Evolutionary conservation across 257 asterid genomes (phyloP).

Genomic region (Coffea eugenioides): DNA sequence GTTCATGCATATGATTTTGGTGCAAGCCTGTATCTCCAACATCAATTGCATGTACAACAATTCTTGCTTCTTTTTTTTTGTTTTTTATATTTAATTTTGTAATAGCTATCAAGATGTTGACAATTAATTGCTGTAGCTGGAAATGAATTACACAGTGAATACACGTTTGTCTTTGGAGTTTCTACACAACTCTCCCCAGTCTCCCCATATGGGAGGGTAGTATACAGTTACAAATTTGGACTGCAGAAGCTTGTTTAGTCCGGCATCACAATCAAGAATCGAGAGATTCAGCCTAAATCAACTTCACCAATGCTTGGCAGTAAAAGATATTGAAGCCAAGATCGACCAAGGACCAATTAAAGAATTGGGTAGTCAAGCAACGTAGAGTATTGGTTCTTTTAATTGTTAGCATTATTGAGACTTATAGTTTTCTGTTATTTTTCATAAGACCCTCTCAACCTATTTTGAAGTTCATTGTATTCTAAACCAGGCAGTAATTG

Average conservation of each 20-base stretch:
- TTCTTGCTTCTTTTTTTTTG: neutral
- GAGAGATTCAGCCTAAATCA: neutral
- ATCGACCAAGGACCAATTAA: too few species aligned
- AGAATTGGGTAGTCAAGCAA: neutral
- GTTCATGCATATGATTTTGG: neutral
- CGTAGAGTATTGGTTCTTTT: too few species aligned
- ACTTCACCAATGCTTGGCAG: too few species aligned
- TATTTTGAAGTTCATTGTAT: too few species aligned
- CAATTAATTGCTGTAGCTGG: neutral
- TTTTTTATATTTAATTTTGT: neutral
- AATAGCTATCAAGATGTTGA: neutral
- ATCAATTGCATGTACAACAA: neutral
- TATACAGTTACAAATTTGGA: neutral
- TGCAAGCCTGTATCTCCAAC: neutral
- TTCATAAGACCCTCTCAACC: too few species aligned
- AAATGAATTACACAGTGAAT: neutral
- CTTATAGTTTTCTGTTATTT: too few species aligned
- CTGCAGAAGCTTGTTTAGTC: neutral
- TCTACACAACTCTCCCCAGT: too few species aligned
- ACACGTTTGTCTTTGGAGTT: too few species aligned
- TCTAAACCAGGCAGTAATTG: too few species aligned
- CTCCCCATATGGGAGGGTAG: neutral
- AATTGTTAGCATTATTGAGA: too few species aligned
- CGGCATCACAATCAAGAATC: neutral
- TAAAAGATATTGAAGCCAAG: too few species aligned